Base-by-base conservation (phyloP, 148 eudicot genomes). In the Heliosperma pusillum region DNA sequence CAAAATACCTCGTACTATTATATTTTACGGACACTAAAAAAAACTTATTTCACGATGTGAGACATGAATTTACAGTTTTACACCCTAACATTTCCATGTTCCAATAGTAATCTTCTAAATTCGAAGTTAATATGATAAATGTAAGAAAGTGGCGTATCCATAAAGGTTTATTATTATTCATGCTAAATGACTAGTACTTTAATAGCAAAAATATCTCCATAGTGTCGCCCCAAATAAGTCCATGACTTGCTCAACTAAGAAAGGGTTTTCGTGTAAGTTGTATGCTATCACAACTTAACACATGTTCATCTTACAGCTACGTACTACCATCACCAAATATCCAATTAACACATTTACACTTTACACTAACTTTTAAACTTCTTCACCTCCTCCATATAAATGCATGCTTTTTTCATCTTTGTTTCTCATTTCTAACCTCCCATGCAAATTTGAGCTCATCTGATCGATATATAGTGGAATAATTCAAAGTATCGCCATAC, bases 291-390 rank as follows among this genome's bases (percentile, higher is more conserved):
- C 71, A 57, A 20, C 61, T 5, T 12, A 27, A 53, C 44, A 50
- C 73, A 66, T 62, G 79, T 67, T 71, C 76, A 30, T 29, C 26
- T 22, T 77, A 67, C 74, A 79, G 63, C 72, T 73, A 61, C 24
- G 60, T 69, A 26, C 47, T 79, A 55, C 72, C 65, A 40, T 76
- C 62, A 44, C 50, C 76, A 56, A 66, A 59, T 42, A 56, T 25
- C 64, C 8, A 59, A 59, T 8, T 27, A 50, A 1, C 58, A 36
- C 25, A 50, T 70, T 5, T 50, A 13, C 3, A 13, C 24, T 70
- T 70, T 50, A n/a, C 45, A 33, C 21, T 40, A 2, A 10, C 26
- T 10, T 67, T 20, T 42, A 42, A 40, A 9, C 53, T 67, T 25
- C 69, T 69, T 25, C 33, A 4, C 11, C 27, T 47, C 19, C n/a